Percentiles rank a stretch among this genome's conserved stretches.
Evolutionary conservation across 768 basidiomycete genomes (phyloP).

Genomic region (Candolleomyces eurysporus): DNA sequence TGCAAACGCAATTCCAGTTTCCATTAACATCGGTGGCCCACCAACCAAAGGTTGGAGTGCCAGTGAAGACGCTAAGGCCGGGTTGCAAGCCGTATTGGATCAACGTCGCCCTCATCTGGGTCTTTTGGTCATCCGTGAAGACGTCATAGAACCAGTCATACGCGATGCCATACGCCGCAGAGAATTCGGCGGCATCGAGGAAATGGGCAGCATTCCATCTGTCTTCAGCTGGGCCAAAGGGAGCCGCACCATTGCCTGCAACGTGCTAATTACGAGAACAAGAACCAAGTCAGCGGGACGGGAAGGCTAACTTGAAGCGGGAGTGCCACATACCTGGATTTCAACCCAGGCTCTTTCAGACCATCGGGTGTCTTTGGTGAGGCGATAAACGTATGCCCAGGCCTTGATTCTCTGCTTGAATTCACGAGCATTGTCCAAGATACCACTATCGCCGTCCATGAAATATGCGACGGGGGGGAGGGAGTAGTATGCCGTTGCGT

Average conservation of each 20-base stretch:
- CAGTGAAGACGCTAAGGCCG: constrained; percentile 55
- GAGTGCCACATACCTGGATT: constrained; percentile 51
- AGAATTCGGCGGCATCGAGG: constrained; percentile 88
- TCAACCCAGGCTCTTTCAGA: constrained; percentile 82
- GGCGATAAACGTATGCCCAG: constrained; percentile 82
- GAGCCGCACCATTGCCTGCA: constrained; percentile 49
- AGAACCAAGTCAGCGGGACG: not conserved
- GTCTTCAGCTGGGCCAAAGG: constrained; percentile 63
- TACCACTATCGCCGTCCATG: constrained; percentile 82
- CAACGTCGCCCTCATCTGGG: constrained; percentile 65
- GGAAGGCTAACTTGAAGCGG: not conserved
- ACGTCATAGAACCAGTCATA: constrained; percentile 95
- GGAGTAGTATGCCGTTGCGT: constrained; percentile 70
- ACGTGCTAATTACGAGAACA: constrained; percentile 52
- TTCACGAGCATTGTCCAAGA: constrained; percentile 84
- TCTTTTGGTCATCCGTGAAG: constrained; percentile 73
- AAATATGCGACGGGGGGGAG: constrained; percentile 64
- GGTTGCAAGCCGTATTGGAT: constrained; percentile 71
- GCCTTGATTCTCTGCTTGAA: constrained; percentile 91
- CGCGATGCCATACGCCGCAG: constrained; percentile 82
- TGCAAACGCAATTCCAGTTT: constrained; percentile 98
- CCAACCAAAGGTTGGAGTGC: constrained; percentile 57
- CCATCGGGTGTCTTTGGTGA: constrained; percentile 92
- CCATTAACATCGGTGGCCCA: constrained; percentile 72
- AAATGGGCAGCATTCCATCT: constrained; percentile 90